Evolutionary conservation across 2,329 filamentous ascomycete genomes (phyloP).

Genomic region (Trichophyton schoenleinii): DNA sequence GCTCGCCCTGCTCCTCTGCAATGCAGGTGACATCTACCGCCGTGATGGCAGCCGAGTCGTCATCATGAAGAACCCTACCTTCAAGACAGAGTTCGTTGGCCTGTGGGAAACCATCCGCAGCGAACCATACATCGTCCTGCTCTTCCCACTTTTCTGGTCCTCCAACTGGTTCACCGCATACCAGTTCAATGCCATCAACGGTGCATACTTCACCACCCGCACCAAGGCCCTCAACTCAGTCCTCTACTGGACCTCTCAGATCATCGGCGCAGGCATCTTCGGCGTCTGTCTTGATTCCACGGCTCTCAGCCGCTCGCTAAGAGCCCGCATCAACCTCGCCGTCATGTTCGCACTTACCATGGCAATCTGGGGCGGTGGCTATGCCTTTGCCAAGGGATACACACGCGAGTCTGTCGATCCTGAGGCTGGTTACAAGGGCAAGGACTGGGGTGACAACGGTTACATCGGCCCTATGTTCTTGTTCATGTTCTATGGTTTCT

Average conservation of each 20-base stretch:
- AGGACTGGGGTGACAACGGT: constrained; percentile 36
- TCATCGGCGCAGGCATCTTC: constrained; percentile 60
- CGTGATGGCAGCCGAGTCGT: constrained; percentile 69
- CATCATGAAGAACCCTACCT: constrained; percentile 81
- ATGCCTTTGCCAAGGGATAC: constrained; percentile 58
- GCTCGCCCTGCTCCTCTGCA: constrained; percentile 56
- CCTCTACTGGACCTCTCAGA: constrained; percentile 70
- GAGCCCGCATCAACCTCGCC: constrained; percentile 52
- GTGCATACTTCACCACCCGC: constrained; percentile 57
- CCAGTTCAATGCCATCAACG: constrained; percentile 63
- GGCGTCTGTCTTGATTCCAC: constrained; percentile 57
- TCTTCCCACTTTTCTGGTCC: constrained; percentile 73
- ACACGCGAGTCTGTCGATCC: constrained; percentile 30
- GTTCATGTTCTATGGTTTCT: constrained; percentile 84
- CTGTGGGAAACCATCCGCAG: constrained; percentile 58
- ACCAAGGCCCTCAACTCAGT: constrained; percentile 65
- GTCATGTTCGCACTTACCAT: constrained; percentile 59
- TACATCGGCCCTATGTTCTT: constrained; percentile 74
- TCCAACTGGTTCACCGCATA: constrained; percentile 74
- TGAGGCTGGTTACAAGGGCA: constrained; percentile 9
- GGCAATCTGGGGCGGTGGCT: constrained; percentile 71
- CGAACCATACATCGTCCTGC: constrained; percentile 59
- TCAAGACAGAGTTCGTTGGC: constrained; percentile 65
- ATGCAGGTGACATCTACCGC: constrained; percentile 61
- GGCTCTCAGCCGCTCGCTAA: constrained; percentile 48